Evolutionary conservation across 495 filamentous ascomycete genomes (phyloP), one percentile per base, ranked within the genome.

Genomic region (Terfezia claveryi): DNA sequence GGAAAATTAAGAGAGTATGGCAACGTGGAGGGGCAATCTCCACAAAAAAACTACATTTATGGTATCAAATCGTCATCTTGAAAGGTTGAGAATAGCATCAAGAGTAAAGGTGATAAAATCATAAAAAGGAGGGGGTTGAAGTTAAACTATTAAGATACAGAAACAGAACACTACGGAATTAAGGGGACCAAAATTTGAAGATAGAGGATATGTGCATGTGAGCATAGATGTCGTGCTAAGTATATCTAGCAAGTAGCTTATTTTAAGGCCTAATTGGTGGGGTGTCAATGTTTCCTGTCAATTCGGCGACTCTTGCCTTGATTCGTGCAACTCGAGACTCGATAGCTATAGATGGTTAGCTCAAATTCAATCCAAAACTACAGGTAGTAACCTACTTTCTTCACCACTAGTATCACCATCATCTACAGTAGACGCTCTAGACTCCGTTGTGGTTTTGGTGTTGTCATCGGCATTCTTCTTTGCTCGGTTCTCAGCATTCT

Each of bases 291-390:
- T 81, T 83, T 57, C 83, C 83, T 11, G 92, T 98, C 62, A 98
- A 68, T 68, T 94, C 85, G 50, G 91, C 91, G 50, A 98, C 92
- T 38, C 91, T 77, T 55, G 92, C 92, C 70, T 95, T 95, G 76
- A 98, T 98, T 55, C 92, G 83, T 38, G 91, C 91, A 56, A 95
- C 91, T 55, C 91, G 83, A 41, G 86, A 85, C 67, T 98, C 91
- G 60, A 98, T 95, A 32, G 87, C 85, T 92, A 57, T 10, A 61
- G 23, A 7, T 32, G 27, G 27, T 32, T 32, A 32, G 27, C 27
- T 32, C 27, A 32, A 32, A 32, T 32, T 50, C n/a, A 36, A 59
- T 2, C 17, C 38, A 61, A 73, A 62, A 73, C 67, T 56, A 10
- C 49, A 12, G 27, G 27, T 32, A 32, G 27, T 51, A 17, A 78